Percentiles rank a stretch among this genome's conserved stretches.
Conservation (phyloP, 768 basidiomycete genomes). For the Royoungia palumana region DNA sequence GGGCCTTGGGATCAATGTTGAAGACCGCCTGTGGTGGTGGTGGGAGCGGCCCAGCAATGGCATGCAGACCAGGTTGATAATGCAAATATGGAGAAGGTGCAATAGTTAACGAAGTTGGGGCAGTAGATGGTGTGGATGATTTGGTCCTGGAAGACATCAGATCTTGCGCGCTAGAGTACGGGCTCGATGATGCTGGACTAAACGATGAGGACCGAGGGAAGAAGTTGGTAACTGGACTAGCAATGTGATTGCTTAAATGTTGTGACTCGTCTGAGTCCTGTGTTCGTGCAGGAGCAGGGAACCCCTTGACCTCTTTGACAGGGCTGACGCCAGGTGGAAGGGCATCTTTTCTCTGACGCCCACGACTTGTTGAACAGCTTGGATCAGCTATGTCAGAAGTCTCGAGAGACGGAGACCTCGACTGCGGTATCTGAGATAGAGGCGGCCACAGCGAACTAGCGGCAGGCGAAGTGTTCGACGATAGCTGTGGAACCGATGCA, state of each 20-base stretch:
- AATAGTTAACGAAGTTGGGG: slow-evolving; percentile 28
- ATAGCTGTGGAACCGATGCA: slow-evolving; percentile 28
- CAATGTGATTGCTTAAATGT: slow-evolving; percentile 56
- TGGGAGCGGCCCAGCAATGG: slow-evolving; percentile 71
- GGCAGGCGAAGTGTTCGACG: slow-evolving; percentile 27
- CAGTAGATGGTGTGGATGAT: slow-evolving; percentile 23
- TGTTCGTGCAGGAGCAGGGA: slow-evolving; percentile 40
- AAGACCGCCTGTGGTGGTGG: slow-evolving; percentile 61
- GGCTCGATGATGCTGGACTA: slow-evolving; percentile 27
- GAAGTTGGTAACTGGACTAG: slow-evolving; percentile 56
- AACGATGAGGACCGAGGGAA: slow-evolving; percentile 32
- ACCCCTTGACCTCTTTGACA: slow-evolving; percentile 25
- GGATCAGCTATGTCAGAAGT: slow-evolving; percentile 31
- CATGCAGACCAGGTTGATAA: slow-evolving; percentile 67
- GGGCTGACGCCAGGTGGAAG: slow-evolving; percentile 31
- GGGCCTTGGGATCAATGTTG: slow-evolving; percentile 43
- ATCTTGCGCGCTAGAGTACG: slow-evolving; percentile 27
- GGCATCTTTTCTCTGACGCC: slow-evolving; percentile 33
- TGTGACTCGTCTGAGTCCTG: slow-evolving; percentile 63
- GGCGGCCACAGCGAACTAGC: slow-evolving; percentile 34
- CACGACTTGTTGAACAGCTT: slow-evolving; percentile 26
- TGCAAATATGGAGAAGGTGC: slow-evolving; percentile 44
- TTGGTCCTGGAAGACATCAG: slow-evolving; percentile 25
- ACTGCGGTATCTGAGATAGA: slow-evolving; percentile 37
- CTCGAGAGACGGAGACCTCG: slow-evolving; percentile 31